Conservation (phyloP, 371 early-diverging fungal genomes). For the Haplosporangium sp. region DNA sequence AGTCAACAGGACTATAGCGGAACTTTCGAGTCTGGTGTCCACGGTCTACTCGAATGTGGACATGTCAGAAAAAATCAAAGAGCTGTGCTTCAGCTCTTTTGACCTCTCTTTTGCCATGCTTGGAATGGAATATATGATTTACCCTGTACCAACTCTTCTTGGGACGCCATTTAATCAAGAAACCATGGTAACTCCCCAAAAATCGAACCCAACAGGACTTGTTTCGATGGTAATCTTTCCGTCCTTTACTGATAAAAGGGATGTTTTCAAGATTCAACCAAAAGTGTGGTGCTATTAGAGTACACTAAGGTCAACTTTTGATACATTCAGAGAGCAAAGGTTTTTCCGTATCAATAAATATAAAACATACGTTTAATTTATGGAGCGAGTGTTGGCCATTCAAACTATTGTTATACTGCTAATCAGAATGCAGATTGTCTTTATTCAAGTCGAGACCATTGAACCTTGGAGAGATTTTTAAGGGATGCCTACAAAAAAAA, state of each 20-base stretch:
- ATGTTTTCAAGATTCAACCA: slow-evolving; percentile 8
- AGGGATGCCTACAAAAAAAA: no score
- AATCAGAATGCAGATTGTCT: no score
- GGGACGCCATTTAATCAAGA: slow-evolving; percentile 24
- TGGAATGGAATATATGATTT: slow-evolving; percentile 28
- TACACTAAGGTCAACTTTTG: not conserved
- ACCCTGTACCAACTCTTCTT: slow-evolving; percentile 9
- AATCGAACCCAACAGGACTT: slow-evolving; percentile 20
- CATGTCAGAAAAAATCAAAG: slow-evolving; percentile 14
- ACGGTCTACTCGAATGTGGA: slow-evolving; percentile 13
- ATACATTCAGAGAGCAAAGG: not conserved
- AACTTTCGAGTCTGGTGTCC: slow-evolving; percentile 5
- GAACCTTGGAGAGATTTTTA: no score
- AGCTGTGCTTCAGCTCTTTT: slow-evolving; percentile 19
- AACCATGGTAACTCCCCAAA: slow-evolving; percentile 19
- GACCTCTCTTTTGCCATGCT: slow-evolving; percentile 40
- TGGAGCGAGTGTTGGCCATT: no score
- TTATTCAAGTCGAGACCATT: no score
- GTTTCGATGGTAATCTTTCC: slow-evolving; percentile 35
- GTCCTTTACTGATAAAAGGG: slow-evolving; percentile 16
- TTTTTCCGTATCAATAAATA: no score
- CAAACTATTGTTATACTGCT: no score
- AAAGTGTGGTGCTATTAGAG: slow-evolving; percentile 39
- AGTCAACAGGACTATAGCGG: not conserved
- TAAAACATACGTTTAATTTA: no score